Percentiles rank a stretch among this genome's conserved stretches.
Evolutionary conservation across 257 asterid species (phyloP).

Genomic region (Nicotiana obtusifolia): DNA sequence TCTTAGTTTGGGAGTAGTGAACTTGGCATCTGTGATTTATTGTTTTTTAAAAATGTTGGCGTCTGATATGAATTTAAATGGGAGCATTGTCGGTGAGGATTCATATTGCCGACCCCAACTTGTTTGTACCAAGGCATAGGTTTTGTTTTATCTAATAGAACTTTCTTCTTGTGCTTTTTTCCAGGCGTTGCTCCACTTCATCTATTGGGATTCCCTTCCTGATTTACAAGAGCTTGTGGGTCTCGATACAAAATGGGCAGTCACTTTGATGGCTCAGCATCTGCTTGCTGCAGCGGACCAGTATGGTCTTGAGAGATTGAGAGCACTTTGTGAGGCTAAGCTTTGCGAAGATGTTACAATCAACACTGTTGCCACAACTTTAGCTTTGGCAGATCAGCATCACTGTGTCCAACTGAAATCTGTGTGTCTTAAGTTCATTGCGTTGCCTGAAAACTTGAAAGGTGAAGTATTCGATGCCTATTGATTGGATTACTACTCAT

Average conservation of each 20-base stretch:
- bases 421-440: slow-evolving; percentile 15
- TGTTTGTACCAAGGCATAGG: no score
- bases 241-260: slow-evolving; percentile 13
- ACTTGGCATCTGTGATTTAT: not conserved
- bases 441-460: slow-evolving; percentile 13
- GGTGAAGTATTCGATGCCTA: not conserved
- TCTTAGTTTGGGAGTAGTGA: not conserved
- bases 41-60: no score
- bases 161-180: not conserved
- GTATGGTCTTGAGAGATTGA: slow-evolving; percentile 18
- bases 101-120: no score
- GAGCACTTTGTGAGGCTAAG: slow-evolving; percentile 16
- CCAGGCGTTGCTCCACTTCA: slow-evolving; percentile 22
- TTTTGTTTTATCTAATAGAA: not conserved
- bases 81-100: no score
- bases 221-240: slow-evolving; percentile 19
- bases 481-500: not conserved
- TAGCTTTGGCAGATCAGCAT: slow-evolving; percentile 19
- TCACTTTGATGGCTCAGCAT: slow-evolving; percentile 13
- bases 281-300: slow-evolving; percentile 20
- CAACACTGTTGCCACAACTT: slow-evolving; percentile 20
- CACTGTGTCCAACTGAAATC: slow-evolving; percentile 17
- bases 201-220: slow-evolving; percentile 21
- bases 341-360: slow-evolving; percentile 13
- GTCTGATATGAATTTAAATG: no score